phyloP scores from a whole-genome alignment of 2,329 filamentous ascomycete genomes.

The Herpotrichia juniperi region DNA sequence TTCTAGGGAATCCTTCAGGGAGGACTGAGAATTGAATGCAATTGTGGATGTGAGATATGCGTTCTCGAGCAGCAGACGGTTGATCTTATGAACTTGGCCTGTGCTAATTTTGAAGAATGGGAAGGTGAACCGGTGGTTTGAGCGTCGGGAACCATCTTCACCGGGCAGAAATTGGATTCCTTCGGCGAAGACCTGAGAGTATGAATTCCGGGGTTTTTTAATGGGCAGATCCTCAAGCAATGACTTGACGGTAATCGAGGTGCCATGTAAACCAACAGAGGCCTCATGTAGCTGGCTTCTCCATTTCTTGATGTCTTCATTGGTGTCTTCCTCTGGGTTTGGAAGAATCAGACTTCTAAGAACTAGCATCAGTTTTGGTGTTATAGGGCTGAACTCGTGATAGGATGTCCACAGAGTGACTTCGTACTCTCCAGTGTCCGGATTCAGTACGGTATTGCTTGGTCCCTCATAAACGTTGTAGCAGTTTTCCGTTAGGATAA shows the following conservation, averaged over 20 bases:
- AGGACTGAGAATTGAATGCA: not conserved
- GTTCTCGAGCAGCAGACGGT: not conserved
- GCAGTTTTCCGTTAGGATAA: slow-evolving; percentile 1
- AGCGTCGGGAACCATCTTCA: not conserved
- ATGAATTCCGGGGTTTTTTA: not conserved
- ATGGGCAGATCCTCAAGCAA: not conserved
- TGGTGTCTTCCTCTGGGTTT: not conserved
- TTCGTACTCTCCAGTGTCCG: not conserved
- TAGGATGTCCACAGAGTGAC: not conserved
- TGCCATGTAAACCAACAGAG: too few species aligned
- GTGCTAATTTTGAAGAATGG: not conserved
- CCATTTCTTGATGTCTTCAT: not conserved
- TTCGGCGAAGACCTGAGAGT: not conserved
- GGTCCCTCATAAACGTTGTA: not conserved
- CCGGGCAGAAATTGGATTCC: not conserved
- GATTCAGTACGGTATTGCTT: not conserved
- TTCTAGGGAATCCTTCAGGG: not conserved
- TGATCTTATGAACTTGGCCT: not conserved
- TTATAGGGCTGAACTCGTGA: slow-evolving; percentile 1
- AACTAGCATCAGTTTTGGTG: not conserved
- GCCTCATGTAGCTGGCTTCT: not conserved
- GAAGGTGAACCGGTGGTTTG: not conserved
- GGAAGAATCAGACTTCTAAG: not conserved
- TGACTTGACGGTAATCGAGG: not conserved
- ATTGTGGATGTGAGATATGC: not conserved